Evolutionary conservation across 345 rosid species (phyloP), one percentile per base, ranked within the genome.

Genomic region (Lepidium africanum): DNA sequence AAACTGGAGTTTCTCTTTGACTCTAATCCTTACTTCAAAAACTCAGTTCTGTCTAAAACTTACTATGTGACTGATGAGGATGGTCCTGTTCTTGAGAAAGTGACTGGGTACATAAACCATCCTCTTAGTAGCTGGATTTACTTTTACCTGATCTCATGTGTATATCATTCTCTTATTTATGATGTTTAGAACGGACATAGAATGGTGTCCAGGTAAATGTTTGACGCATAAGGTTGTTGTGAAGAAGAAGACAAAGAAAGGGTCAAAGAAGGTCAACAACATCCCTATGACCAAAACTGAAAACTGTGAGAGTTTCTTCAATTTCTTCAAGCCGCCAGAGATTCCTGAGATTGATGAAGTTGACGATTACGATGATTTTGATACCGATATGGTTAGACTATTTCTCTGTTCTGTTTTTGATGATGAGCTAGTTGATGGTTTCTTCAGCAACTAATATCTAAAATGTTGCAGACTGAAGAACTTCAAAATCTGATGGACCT

Each of bases 11-110:
- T 94, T 76, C 82, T 79, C 79, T 94, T 94, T 59, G 96, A 87
- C 10, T 43, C 91, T 35, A 94, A 94, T 74, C 93, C 96, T 43
- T 91, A 59, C 68, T 94, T 94, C 78, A 89, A 85, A 80, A 91
- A 89, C 79, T 2, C 89, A 25, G 78, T 91, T 52, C 78, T 94
- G 76, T 86, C 89, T 0, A 94, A 94, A 87, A 81, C 91, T 32
- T 94, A 94, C 71, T 88, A 89, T 80, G 87, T 94, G 91, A 83
- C 88, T 50, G 97, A 94, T 53, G 99, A 93, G 40, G 97, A 75
- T 68, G 78, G 74, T 2, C 97, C 90, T 25, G 84, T 87, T 73
- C 86, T 94, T 23, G 96, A 89, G 76, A 89, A 87, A 80, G 99
- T 93, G 27, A 85, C 81, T 7, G 99, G 98, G 78, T 74, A 67